A percentile compares a stretch with the other conserved stretches of the same genome.
Conservation (phyloP, 2,329 filamentous ascomycete species). For the Scleromitrula shiraiana region DNA sequence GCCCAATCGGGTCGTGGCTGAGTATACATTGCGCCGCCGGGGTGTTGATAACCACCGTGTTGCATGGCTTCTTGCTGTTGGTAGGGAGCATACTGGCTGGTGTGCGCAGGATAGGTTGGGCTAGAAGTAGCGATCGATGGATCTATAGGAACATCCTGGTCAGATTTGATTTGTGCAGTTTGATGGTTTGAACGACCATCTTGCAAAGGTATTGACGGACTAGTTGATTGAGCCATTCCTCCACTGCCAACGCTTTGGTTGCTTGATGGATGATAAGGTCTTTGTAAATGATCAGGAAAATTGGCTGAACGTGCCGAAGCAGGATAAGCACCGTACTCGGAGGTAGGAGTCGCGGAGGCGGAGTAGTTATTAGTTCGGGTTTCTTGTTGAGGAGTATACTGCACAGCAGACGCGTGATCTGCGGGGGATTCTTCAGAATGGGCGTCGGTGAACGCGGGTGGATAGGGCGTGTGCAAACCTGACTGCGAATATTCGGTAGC, state of each 20-base stretch:
- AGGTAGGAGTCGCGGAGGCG: conserved; percentile 75
- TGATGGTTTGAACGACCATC: conserved; percentile 68
- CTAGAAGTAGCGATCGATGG: conserved; percentile 90
- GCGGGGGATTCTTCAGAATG: conserved; percentile 76
- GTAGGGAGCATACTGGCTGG: conserved; percentile 76
- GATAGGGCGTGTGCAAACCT: conserved; percentile 74
- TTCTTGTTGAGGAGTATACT: conserved; percentile 79
- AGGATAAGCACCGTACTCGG: conserved; percentile 74
- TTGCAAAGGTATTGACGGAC: conserved; percentile 87
- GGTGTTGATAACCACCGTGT: conserved; percentile 61
- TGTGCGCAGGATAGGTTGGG: conserved; percentile 75
- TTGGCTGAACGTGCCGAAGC: conserved; percentile 68
- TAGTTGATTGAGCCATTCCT: conserved; percentile 98
- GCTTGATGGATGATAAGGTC: conserved; percentile 73
- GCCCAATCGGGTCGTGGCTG: conserved; percentile 69
- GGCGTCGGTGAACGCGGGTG: conserved; percentile 56
- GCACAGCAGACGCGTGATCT: conserved; percentile 91
- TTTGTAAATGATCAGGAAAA: conserved; percentile 82
- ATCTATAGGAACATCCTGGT: conserved; percentile 98
- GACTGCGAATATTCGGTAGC: conserved; percentile 74
- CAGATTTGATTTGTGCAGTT: conserved; percentile 77
- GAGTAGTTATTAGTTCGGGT: conserved; percentile 48
- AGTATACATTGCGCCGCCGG: conserved; percentile 54
- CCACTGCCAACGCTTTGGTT: conserved; percentile 65
- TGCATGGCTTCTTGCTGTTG: conserved; percentile 79